phyloP scores from a whole-genome alignment of 106 monocot species.

The Triglochin maritima region DNA sequence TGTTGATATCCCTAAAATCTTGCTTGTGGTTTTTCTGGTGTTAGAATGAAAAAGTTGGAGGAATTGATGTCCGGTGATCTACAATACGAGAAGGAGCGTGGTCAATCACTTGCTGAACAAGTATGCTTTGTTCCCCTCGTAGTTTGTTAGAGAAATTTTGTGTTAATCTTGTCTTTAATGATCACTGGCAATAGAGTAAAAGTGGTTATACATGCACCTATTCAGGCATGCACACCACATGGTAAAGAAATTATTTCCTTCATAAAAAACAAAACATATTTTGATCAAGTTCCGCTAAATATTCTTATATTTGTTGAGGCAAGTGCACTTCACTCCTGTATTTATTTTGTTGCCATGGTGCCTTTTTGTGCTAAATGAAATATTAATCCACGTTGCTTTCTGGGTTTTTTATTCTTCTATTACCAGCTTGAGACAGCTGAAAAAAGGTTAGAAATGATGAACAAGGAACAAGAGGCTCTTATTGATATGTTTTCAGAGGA shows the following conservation, averaged over 20 bases:
- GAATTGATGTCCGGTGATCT: slow-evolving; percentile 26
- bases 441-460: slow-evolving; percentile 28
- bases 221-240: no score
- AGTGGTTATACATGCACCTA: no score
- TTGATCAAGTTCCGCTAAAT: background rate
- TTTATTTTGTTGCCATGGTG: background rate
- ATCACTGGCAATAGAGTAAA: no score
- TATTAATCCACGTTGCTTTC: background rate
- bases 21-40: background rate
- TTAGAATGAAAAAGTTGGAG: slow-evolving; percentile 29
- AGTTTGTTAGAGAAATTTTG: background rate
- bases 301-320: background rate
- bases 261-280: no score
- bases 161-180: background rate
- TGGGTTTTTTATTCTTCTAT: background rate
- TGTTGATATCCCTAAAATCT: background rate
- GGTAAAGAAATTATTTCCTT: no score
- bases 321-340: background rate
- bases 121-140: slow-evolving; percentile 16
- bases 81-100: slow-evolving; percentile 30
- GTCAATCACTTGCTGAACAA: slow-evolving; percentile 29
- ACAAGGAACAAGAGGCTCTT: slow-evolving; percentile 59
- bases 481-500: slow-evolving; percentile 73
- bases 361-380: background rate
- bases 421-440: slow-evolving; percentile 26